These are phyloP conservation scores for Pseudomonodictys pantanalensis DNA, from an alignment of 495 filamentous ascomycete species.

Conservation along the genomic window DNA sequence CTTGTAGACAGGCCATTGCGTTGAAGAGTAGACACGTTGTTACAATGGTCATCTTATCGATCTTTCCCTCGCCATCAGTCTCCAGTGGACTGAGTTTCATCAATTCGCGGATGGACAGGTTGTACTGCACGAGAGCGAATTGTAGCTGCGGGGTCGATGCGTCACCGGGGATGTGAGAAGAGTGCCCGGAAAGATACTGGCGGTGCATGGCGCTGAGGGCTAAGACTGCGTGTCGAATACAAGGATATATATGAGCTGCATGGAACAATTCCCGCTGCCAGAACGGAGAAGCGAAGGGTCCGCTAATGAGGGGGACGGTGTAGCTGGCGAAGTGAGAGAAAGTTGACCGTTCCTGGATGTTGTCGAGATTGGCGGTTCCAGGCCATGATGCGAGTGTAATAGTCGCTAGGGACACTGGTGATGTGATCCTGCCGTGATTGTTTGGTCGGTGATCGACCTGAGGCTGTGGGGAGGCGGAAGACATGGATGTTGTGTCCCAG, in stretches of 20 bases:
- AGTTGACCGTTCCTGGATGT: slow-evolving; percentile 44
- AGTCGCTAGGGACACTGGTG: no score
- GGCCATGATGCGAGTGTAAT: neutral
- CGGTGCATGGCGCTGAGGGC: slow-evolving; percentile 41
- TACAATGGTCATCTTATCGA: slow-evolving; percentile 8
- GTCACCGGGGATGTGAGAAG: slow-evolving; percentile 1
- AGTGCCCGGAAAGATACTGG: slow-evolving; percentile 1
- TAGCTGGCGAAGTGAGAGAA: slow-evolving; percentile 41
- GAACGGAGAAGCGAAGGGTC: slow-evolving; percentile 44
- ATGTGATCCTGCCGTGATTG: no score
- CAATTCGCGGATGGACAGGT: slow-evolving; percentile 17
- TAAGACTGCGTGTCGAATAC: slow-evolving; percentile 45
- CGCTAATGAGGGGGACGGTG: slow-evolving; percentile 39
- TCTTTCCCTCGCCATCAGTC: neutral
- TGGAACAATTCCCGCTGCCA: slow-evolving; percentile 45
- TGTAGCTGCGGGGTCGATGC: slow-evolving; percentile 1
- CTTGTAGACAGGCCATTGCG: slow-evolving; percentile 17
- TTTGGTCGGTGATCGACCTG: neutral
- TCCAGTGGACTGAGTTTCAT: neutral
- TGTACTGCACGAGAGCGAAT: slow-evolving; percentile 19
- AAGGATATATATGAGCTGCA: slow-evolving; percentile 40
- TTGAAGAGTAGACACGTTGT: slow-evolving; percentile 18
- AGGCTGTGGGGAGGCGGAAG: neutral
- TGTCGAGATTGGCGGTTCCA: neutral
- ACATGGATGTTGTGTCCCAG: neutral